These are phyloP conservation scores for Cyclospora cayetanensis DNA, from an alignment of 169 alveolate species.

Conservation along the genomic window DNA sequence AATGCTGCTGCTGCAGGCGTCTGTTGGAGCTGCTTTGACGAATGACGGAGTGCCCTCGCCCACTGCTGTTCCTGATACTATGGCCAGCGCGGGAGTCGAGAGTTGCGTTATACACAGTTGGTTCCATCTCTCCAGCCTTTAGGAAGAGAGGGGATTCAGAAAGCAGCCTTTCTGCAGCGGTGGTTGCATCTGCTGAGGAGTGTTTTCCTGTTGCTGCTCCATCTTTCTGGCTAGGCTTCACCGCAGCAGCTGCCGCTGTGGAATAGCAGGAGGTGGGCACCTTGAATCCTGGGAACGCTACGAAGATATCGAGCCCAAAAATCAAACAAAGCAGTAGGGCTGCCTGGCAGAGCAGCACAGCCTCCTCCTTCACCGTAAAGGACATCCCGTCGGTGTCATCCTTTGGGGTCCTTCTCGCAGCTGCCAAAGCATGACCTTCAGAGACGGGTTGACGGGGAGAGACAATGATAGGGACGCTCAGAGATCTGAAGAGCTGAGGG, in stretches of 20 bases:
- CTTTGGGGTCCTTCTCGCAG: neutral
- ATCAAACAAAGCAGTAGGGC: slow-evolving; percentile 28
- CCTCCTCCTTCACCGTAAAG: neutral
- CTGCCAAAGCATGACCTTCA: neutral
- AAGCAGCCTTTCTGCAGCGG: neutral
- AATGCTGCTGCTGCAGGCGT: slow-evolving; percentile 2
- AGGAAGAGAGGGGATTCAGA: neutral
- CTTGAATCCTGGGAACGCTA: neutral
- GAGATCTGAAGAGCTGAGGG: neutral
- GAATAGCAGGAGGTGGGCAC: neutral
- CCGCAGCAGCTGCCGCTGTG: slow-evolving; percentile 6
- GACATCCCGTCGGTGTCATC: neutral
- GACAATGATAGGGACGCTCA: neutral
- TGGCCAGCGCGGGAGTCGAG: neutral
- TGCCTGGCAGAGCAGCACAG: slow-evolving; percentile 46
- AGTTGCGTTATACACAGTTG: neutral
- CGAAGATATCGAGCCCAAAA: neutral
- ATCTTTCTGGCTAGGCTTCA: no score
- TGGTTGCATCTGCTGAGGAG: neutral
- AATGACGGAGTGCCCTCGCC: neutral
- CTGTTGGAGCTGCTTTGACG: neutral
- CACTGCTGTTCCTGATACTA: slow-evolving; percentile 8
- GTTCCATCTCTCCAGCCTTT: neutral
- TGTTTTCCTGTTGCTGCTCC: neutral
- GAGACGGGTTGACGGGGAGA: slow-evolving; percentile 22